Conservation (phyloP, 1,284 basidiomycete genomes). For the Microbotryum intermedium region DNA sequence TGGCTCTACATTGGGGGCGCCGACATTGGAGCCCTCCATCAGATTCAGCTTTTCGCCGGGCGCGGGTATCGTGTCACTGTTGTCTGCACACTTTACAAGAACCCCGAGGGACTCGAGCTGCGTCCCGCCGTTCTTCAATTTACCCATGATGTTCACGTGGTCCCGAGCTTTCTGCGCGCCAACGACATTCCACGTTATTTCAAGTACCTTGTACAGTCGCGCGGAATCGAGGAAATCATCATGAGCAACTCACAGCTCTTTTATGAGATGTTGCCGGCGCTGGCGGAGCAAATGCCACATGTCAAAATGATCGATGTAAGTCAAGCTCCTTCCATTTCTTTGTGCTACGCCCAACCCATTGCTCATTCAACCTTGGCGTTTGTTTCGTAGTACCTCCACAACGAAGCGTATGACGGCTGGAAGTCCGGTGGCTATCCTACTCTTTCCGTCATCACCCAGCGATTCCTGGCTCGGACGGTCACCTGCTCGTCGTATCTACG, state of each 20-base stretch:
- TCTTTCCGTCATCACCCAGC: conserved; percentile 17
- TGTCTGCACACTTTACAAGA: conserved; percentile 19
- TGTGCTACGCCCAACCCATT: not conserved
- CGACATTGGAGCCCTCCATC: conserved; percentile 12
- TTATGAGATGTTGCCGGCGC: conserved; percentile 24
- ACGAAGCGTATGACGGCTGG: conserved; percentile 22
- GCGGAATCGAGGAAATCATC: conserved; percentile 8
- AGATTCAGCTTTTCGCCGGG: conserved; percentile 15
- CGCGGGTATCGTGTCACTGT: conserved; percentile 24
- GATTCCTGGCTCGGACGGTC: conserved; percentile 22
- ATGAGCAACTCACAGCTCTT: conserved; percentile 18
- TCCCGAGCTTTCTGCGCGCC: conserved; percentile 19
- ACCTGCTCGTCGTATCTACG: conserved; percentile 20
- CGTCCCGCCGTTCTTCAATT: conserved; percentile 19
- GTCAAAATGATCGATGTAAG: conserved; percentile 19
- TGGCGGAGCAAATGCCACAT: conserved; percentile 16
- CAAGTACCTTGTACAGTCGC: conserved; percentile 17
- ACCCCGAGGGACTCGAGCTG: conserved; percentile 17
- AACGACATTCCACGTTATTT: conserved; percentile 19
- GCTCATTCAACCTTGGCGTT: not conserved
- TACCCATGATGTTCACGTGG: conserved; percentile 22
- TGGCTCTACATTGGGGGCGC: conserved; percentile 18
- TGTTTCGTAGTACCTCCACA: conserved; percentile 17
- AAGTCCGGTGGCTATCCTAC: conserved; percentile 21
- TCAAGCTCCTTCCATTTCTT: not conserved